Evolutionary conservation across 1,139 yeast genomes (phyloP), one percentile per base, ranked within the genome.

Genomic region (Eremothecium cymbalariae): DNA sequence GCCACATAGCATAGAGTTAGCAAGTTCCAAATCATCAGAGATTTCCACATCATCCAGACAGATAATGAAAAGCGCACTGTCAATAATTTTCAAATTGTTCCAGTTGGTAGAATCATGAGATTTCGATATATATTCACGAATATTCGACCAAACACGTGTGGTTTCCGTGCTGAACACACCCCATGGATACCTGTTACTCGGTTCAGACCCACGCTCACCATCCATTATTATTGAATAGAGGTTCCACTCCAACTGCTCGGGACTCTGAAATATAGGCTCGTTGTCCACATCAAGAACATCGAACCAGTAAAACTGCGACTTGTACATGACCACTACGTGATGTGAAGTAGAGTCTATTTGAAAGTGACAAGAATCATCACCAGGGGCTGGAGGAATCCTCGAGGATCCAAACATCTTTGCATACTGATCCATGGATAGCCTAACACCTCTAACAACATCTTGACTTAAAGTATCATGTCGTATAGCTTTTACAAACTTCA

Each of bases 261-360:
- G 90, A 6, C 76, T 67, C 53, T 83, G 62, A 35, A 80, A 66
- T 11, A 55, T 51, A 45, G 83, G 62, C 51, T 83, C 79, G 53
- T 79, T 72, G 41, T 74, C 64, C 36, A 66, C 65, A 55, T 83
- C 93, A 53, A 84, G 64, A 3, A 83, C 94, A 53, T 84, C 94
- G 55, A 84, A 84, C 94, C 94, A 83, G 61, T 84, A 84, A 57
- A 83, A 79, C 57, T 83, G 94, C 4, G 94, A 82, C 51, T 79
- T 77, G 44, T 84, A 76, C 53, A 82, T 62, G 12, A 83, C 86
- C 19, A 82, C 80, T 39, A 84, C 74, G 55, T 84, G 94, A 48
- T 74, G 78, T 3, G 88, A 74, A 12, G 72, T 63, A 14, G 68
- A 55, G 55, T 81, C 93, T 4, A 83, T 70, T 58, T 82, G 94